Conservation (phyloP, 2,329 filamentous ascomycete species). For the Pyricularia sp. region DNA sequence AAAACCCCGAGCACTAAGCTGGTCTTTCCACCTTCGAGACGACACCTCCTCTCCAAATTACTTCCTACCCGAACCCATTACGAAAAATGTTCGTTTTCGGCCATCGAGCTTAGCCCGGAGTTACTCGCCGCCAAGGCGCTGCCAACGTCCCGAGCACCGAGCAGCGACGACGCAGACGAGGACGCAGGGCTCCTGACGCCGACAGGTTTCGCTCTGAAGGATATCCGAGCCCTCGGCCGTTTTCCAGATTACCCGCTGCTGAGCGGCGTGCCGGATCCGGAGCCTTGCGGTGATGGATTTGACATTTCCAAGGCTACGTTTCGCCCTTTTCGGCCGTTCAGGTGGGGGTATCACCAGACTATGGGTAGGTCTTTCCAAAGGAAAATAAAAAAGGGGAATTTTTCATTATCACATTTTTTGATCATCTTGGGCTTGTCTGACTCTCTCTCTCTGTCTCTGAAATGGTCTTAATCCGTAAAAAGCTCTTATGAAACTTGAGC, state of each 20-base stretch:
- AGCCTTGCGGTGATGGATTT: slow-evolving; percentile 45
- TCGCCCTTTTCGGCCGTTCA: slow-evolving; percentile 66
- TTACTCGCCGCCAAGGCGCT: slow-evolving; percentile 13
- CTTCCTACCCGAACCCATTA: neutral
- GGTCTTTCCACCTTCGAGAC: neutral
- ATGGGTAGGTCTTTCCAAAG: slow-evolving; percentile 53
- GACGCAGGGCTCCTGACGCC: slow-evolving; percentile 12
- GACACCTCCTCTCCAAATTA: neutral
- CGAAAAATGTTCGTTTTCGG: neutral
- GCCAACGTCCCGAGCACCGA: slow-evolving; percentile 8
- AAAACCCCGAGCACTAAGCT: neutral
- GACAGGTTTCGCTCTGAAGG: slow-evolving; percentile 56
- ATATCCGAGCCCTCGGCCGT: slow-evolving; percentile 56
- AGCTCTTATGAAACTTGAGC: slow-evolving; percentile 68
- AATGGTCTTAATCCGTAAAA: neutral
- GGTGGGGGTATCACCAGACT: slow-evolving; percentile 80
- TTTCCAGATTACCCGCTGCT: slow-evolving; percentile 70
- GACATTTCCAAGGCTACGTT: slow-evolving; percentile 54
- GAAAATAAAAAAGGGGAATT: slow-evolving; percentile 4
- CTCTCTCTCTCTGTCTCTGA: neutral
- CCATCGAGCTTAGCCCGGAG: neutral
- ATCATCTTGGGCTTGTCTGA: neutral
- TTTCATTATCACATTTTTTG: too few relatives aligned
- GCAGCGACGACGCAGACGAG: slow-evolving; percentile 4
- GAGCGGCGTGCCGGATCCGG: slow-evolving; percentile 60